Base-by-base conservation (phyloP, 495 filamentous ascomycete species). In the Cercophora scortea region DNA sequence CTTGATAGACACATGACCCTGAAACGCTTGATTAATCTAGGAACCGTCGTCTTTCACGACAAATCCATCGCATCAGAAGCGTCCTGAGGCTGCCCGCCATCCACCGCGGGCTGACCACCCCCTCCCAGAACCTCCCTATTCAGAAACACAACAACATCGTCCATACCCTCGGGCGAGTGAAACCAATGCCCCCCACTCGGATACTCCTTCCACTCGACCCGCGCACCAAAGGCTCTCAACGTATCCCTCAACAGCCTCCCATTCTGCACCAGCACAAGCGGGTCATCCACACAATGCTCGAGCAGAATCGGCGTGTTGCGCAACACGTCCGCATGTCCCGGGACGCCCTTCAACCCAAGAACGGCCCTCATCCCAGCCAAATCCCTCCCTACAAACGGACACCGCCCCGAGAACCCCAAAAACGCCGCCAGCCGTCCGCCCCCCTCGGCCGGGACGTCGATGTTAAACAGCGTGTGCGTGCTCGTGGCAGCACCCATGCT, bases 131-230 rank as follows among this genome's bases (percentile, higher is more conserved):
- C 51, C 7, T 50, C 40, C 51, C 48, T 34, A 1, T 47, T 49
- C 35, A 80, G 49, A 61, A 80, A 77, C 6, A 40, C n/a, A 8
- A 77, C 60, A 9, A 72, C 63, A 69, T 83, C 79, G 51, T 80
- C 70, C 12, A 81, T 65, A 35, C 77, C 73, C 43, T 71, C 57
- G 13, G 67, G 68, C 50, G 70, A 70, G 42, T 80, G 71, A 35
- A 81, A 74, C 79, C 79, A 83, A 61, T 84, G 81, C 1, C 78
- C 78, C 1, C 82, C 70, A 2, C 67, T 70, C 46, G 69, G 35
- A 62, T 82, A 85, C 38, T 68, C 67, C 55, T 68, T 73, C 69
- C 71, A 81, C 16, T 67, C 67, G 5, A 81, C 69, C 48, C 73
- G 53, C 46, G 73, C 61, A 4, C 70, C 75, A 8, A 80, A 63